phyloP scores from a whole-genome alignment of 257 asterid species.

The Lithospermum erythrorhizon region DNA sequence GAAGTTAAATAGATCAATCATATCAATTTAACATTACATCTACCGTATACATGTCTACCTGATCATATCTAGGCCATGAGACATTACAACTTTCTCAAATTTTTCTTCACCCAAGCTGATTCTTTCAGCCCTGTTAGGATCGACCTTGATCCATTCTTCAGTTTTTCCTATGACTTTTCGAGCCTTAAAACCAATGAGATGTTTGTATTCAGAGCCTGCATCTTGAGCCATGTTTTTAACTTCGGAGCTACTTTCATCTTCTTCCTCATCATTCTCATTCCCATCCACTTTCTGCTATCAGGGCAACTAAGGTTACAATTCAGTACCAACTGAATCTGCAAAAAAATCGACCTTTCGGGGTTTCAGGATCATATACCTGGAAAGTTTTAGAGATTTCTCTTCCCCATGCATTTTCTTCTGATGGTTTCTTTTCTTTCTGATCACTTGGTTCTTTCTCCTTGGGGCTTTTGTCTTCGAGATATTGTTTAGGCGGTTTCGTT shows the following conservation, averaged over 20 bases:
- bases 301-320: not conserved
- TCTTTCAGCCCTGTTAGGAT: constrained; percentile 41
- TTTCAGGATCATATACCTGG: not conserved
- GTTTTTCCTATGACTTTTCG: constrained; percentile 55
- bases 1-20: not conserved
- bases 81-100: constrained; percentile 48
- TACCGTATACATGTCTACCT: constrained; percentile 20
- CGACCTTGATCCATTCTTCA: constrained; percentile 42
- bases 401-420: constrained; percentile 55
- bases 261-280: constrained; percentile 22
- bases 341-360: not conserved
- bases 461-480: constrained; percentile 31
- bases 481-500: constrained; percentile 67
- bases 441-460: constrained; percentile 20
- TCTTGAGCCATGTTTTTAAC: constrained; percentile 15
- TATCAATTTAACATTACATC: not conserved
- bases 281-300: constrained; percentile 19
- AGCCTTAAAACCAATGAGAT: constrained; percentile 52
- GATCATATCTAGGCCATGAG: constrained; percentile 56
- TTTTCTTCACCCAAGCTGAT: constrained; percentile 76
- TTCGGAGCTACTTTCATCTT: constrained; percentile 31
- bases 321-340: not conserved
- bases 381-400: constrained; percentile 30
- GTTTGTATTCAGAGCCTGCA: constrained; percentile 40
- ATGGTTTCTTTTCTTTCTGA: constrained; percentile 19